Base-by-base conservation (phyloP, 805 yeast species). In the Cyberlindnera lachancei region DNA sequence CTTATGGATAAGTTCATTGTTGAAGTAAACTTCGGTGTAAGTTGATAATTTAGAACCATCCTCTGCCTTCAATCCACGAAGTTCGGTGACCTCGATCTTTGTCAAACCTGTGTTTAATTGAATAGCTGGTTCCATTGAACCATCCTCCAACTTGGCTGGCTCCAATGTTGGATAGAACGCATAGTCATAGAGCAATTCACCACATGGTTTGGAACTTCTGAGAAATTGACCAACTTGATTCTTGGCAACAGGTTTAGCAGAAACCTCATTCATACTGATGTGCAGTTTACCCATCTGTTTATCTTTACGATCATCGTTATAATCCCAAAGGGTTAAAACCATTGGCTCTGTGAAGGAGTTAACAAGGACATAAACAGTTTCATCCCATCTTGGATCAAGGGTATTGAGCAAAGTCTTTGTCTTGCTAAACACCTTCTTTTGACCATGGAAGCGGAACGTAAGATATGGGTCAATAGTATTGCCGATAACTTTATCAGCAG, bases 41-140 rank as follows among this genome's bases (percentile, higher is more conserved):
- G 87, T 64, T 5, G 83, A 59, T 7, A 70, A 62, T n/a, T n/a
- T n/a, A 35, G 75, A 74, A 18, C 69, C 73, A 26, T 34, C 44
- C 11, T 25, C 35, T 11, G 40, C 36, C 22, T 34, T 35, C 7
- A 52, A 34, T 27, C 42, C 73, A 59, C 85, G 74, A 17, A 82
- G 79, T 44, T 75, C 82, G 19, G 63, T 52, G 29, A 84, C 58
- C 38, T 77, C 80, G 44, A 90, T 61, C 48, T 77, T 69, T 15
- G 80, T 75, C 46, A 94, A 78, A 68, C 99, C 99, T 12, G 96
- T 86, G 60, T 90, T 90, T 54, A 85, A 73, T 44, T 86, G 96
- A 27, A 95, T 95, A 28, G 94, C 83, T 29, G 94, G 86, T 43
- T 76, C 79, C 33, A 71, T 66, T 3, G 88, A 79, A 31, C 96